Evolutionary conservation across 129 eudicot species (phyloP), one percentile per base, ranked within the genome.

Genomic region (Chrysanthemum lavandulifolium): DNA sequence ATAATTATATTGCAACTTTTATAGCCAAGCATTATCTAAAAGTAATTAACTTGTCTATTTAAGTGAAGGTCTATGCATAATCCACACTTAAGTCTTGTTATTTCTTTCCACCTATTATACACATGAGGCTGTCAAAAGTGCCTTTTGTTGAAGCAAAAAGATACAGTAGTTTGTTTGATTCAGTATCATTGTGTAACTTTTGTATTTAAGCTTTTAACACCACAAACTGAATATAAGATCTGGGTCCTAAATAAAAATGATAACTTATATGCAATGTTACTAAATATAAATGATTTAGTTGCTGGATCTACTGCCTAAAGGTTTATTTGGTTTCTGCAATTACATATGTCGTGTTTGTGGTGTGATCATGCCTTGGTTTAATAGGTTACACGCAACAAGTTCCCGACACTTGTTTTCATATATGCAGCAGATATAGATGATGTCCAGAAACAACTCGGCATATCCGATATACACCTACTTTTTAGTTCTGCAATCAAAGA

Each of bases 361-460:
- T 59, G 82, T 79, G 78, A 82, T 87, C 69, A 76, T 87, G 25
- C 89, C 87, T 18, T 73, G 76, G 40, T 90, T 85, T 65, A 71
- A 79, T 69, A 61, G 80, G 73, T 61, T 88, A 36, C 86, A 36
- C 86, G 88, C 72, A 80, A 79, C 73, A 83, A 81, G 80, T 88
- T 86, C 76, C 89, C 83, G 1, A 86, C 83, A 77, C 82, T 86
- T 0, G 68, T 79, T 9, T 88, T 88, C 61, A 73, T 88, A 6
- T 91, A 88, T 59, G 92, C 97, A 27, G 91, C 96, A 27, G 93
- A 91, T 55, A 86, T 91, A 51, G 87, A 91, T 16, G 87, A 73
- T 88, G 96, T 70, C 96, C 91, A 13, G 92, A 88, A 47, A 79
- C 96, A 63, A 91, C 92, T 6, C 88, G 82, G 67, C 85, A 86